These are phyloP conservation scores for Pseudogymnoascus sp. DNA, from an alignment of 2,329 filamentous ascomycete species.

Conservation along the genomic window DNA sequence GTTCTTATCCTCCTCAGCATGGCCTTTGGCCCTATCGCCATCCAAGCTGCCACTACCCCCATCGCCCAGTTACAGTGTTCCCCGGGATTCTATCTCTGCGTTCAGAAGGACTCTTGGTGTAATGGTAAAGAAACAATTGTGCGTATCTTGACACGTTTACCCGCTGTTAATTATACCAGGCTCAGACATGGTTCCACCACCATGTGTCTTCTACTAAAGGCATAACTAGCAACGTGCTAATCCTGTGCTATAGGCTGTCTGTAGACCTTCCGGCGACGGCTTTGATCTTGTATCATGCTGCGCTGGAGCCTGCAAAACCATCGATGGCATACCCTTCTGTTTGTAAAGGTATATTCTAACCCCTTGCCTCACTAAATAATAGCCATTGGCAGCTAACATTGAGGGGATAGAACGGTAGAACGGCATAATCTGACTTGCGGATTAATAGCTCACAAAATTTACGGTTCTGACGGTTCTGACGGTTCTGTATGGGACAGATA, in stretches of 20 bases:
- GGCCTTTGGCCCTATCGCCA: not conserved
- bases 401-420: not conserved
- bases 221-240: not conserved
- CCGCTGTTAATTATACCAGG: not conserved
- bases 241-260: not conserved
- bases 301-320: not conserved
- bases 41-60: not conserved
- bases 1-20: not conserved
- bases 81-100: not conserved
- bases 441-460: not conserved
- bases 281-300: not conserved
- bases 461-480: too few species aligned
- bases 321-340: not conserved
- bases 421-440: not conserved
- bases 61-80: not conserved
- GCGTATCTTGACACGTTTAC: not conserved
- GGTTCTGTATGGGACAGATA: not conserved
- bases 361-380: not conserved
- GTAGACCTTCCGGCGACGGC: not conserved
- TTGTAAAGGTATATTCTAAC: not conserved
- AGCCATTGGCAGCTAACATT: not conserved
- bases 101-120: not conserved
- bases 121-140: not conserved
- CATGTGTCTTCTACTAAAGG: not conserved
- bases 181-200: not conserved